Evolutionary conservation across 192 early-diverging fungal species (phyloP), one percentile per base, ranked within the genome.

Genomic region (Paraglomus brasilianum): DNA sequence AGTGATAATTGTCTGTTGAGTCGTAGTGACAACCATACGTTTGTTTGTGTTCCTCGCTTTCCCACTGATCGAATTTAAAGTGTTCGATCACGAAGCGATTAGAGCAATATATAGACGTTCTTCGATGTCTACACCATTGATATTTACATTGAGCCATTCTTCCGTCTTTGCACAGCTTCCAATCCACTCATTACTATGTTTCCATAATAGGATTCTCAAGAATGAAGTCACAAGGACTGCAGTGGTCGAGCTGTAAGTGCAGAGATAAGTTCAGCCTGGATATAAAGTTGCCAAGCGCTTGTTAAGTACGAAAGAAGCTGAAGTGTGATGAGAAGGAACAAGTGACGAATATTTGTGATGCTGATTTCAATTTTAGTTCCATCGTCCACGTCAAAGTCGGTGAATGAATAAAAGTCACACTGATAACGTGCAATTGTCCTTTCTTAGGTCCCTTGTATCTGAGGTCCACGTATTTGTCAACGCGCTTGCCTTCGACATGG

Each of bases 401-500:
- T 60, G n/a, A 72, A 77, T 0, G 88, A 84, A 60, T 77, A 71
- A 74, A 90, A 88, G 39, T 81, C 76, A 4, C 84, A 79, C 11
- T n/a, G n/a, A 77, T 75, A 77, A 85, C 86, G 43, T 82, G 64
- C n/a, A 89, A 67, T 36, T 84, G 79, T 45, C 88, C 88, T 72
- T 85, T 87, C 53, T 63, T 72, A 44, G 80, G 77, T 52, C 85
- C 83, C 30, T 85, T 82, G 62, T 82, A 40, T 19, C 30, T 40
- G 7, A 69, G 22, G 7, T 56, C 22, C 8, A 2, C 21, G 5
- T 41, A 21, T 22, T 5, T 40, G 13, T 69, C 47, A 5, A 55
- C 43, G 8, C 42, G 5, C 19, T 69, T 69, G 24, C 52, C 66
- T 69, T 56, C 17, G 36, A 56, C 5, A 21, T 9, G 9, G 7